A percentile compares a stretch with the other conserved stretches of the same genome.
phyloP scores from a whole-genome alignment of 2,329 filamentous ascomycete genomes.

The Blumeria graminis region DNA sequence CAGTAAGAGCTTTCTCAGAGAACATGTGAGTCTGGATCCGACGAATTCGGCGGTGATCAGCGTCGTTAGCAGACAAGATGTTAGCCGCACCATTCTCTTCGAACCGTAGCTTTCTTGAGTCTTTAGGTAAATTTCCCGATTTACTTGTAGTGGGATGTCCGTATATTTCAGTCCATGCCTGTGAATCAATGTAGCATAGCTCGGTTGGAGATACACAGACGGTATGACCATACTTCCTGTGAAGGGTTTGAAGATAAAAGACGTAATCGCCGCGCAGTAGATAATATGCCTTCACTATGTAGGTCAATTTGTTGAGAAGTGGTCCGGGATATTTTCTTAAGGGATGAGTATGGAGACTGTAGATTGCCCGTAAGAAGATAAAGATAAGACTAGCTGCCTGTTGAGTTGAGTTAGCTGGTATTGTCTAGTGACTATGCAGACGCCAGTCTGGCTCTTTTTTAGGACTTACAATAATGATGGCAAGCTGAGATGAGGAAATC shows the following conservation, averaged over 20 bases:
- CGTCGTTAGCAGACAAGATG: neutral
- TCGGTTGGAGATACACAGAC: neutral
- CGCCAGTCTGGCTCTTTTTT: too few relatives aligned
- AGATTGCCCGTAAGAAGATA: neutral
- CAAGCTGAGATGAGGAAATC: too few relatives aligned
- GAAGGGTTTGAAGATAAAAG: neutral
- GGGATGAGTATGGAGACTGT: neutral
- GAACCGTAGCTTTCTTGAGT: neutral
- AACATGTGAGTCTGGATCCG: constrained; percentile 14
- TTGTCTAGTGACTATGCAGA: too few relatives aligned
- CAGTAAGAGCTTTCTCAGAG: constrained; percentile 13
- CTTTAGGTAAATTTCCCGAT: neutral
- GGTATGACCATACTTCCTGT: neutral
- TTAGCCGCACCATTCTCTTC: neutral
- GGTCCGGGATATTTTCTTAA: neutral
- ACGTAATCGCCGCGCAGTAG: constrained; percentile 1
- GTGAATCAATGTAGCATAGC: neutral
- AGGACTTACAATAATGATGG: too few relatives aligned
- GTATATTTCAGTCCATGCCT: constrained; percentile 2
- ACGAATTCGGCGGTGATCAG: constrained; percentile 12
- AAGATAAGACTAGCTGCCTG: neutral
- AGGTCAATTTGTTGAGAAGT: neutral
- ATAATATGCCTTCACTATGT: constrained; percentile 1
- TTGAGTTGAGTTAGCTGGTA: too few relatives aligned
- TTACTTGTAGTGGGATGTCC: neutral